A percentile compares a stretch with the other conserved stretches of the same genome.
Evolutionary conservation across 371 early-diverging fungal species (phyloP).

Genomic region (Actinomortierella wolfii): DNA sequence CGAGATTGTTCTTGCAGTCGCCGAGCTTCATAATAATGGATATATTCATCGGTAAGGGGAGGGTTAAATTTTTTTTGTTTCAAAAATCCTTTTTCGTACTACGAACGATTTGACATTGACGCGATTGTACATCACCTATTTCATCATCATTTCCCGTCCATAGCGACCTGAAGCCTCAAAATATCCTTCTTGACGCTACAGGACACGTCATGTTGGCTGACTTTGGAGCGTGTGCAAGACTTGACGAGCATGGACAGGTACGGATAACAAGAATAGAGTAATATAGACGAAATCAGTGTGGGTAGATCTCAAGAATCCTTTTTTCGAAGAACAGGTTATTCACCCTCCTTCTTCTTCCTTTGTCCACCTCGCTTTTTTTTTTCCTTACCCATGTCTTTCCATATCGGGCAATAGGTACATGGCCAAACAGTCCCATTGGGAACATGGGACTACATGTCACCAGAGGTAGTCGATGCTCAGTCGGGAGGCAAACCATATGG

Average conservation of each 20-base stretch:
- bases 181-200: slow-evolving; percentile 73
- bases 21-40: slow-evolving; percentile 89
- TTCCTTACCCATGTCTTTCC: neutral
- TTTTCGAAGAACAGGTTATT: too few species aligned
- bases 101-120: neutral
- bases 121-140: neutral
- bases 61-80: neutral
- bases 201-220: slow-evolving; percentile 92
- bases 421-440: slow-evolving; percentile 81
- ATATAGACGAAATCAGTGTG: too few species aligned
- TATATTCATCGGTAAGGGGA: slow-evolving; percentile 88
- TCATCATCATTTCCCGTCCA: neutral
- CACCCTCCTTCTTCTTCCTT: slow-evolving; percentile 8
- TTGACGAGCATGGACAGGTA: slow-evolving; percentile 42
- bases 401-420: slow-evolving; percentile 15
- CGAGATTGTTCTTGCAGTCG: slow-evolving; percentile 92
- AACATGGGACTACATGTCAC: slow-evolving; percentile 96
- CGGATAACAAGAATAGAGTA: too few species aligned
- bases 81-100: neutral
- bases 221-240: slow-evolving; percentile 75
- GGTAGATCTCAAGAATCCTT: too few species aligned
- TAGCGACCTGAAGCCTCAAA: slow-evolving; percentile 81
- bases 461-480: slow-evolving; percentile 83
- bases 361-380: neutral
- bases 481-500: slow-evolving; percentile 74